Evolutionary conservation across 306 rosid species (phyloP), one percentile per base, ranked within the genome.

Genomic region (Mimosa bimucronata): DNA sequence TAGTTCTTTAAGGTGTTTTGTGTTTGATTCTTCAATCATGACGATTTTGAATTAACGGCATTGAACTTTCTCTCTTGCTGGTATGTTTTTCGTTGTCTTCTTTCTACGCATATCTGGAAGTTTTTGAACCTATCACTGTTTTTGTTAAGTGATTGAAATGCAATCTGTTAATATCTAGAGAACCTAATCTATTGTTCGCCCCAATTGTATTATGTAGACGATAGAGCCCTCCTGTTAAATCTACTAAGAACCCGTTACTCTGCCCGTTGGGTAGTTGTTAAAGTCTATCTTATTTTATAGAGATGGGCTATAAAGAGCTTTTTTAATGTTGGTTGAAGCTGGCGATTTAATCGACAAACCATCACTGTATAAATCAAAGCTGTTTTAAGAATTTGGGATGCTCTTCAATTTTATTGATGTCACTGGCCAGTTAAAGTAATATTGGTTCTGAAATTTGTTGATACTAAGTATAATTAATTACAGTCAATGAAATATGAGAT

Each of bases 381-480:
- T 37, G 23, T 75, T 40, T 58, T 13, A 23, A 69, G 40, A 70
- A 6, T 44, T 76, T 65, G 1, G 4, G 65, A 13, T 67, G 66
- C 57, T 73, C 37, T 80, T 81, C 62, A 12, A n/a, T 80, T 77
- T 73, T 16, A 58, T 84, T 58, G 52, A 44, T n/a, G 52, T 76
- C 52, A 76, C 46, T 30, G 15, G 31, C 60, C 28, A 71, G 18
- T 62, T 34, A n/a, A 68, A 76, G 79, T 53, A 60, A 19, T 31
- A 3, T 6, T 52, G 44, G 65, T 18, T 46, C 18, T 29, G 28
- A 73, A 50, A 16, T 8, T 73, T 50, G 12, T 73, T 73, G 46
- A 52, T 48, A 18, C 38, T 28, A 9, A 21, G 19, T 25, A 26
- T 6, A 73, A 52, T 12, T 52, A 31, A 30, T 73, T 40, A 16